A percentile compares a stretch with the other conserved stretches of the same genome.
These are phyloP conservation scores for Pythium sukuiense DNA, from an alignment of 352 stramenopile species.

Conservation along the genomic window DNA sequence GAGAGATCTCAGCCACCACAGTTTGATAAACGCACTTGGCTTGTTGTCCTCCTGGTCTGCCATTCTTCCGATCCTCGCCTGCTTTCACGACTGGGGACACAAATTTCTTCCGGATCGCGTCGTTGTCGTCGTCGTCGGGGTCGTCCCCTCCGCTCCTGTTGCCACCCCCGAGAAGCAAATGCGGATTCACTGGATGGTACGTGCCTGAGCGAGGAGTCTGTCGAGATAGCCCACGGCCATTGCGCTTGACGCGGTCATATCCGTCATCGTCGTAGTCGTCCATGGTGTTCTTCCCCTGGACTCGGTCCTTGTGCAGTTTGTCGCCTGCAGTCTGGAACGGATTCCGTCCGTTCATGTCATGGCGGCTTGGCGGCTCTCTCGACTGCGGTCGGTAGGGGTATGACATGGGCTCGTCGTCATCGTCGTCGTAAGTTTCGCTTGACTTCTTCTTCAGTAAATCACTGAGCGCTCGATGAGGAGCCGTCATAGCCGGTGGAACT, in stretches of 20 bases:
- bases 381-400: slow-evolving; percentile 10
- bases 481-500: slow-evolving; percentile 2
- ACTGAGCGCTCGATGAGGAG: slow-evolving; percentile 20
- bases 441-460: slow-evolving; percentile 25
- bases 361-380: background rate
- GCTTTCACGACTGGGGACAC: slow-evolving; percentile 52
- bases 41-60: slow-evolving; percentile 15
- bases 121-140: slow-evolving; percentile 30
- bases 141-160: slow-evolving; percentile 21
- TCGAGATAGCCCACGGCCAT: slow-evolving; percentile 23
- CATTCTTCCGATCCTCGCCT: slow-evolving; percentile 26
- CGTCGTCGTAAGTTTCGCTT: slow-evolving; percentile 4
- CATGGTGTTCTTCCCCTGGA: slow-evolving; percentile 23
- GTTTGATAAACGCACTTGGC: slow-evolving; percentile 7
- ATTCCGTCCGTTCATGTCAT: slow-evolving; percentile 28
- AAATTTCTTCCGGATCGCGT: slow-evolving; percentile 68
- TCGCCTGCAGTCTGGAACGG: slow-evolving; percentile 74
- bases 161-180: slow-evolving; percentile 56
- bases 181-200: slow-evolving; percentile 79
- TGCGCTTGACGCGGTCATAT: slow-evolving; percentile 26
- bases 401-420: slow-evolving; percentile 14
- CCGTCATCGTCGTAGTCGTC: slow-evolving; percentile 42
- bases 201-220: slow-evolving; percentile 35
- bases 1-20: background rate
- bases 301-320: slow-evolving; percentile 39